These are phyloP conservation scores for Pouteria campechiana DNA, from an alignment of 179 eudicot genomes.

Conservation along the genomic window DNA sequence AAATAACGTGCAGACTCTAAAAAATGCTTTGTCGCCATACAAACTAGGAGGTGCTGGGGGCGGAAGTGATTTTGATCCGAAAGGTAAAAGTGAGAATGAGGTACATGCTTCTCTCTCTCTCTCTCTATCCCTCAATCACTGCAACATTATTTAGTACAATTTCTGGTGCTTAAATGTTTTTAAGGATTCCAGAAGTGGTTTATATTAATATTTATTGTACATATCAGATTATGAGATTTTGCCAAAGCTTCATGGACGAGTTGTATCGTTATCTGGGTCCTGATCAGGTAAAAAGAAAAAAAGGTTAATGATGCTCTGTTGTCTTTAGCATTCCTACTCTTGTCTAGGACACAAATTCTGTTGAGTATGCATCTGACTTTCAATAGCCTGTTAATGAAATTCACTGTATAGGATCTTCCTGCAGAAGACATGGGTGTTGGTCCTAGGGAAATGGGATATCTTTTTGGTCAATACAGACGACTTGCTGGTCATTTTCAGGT, in stretches of 20 bases:
- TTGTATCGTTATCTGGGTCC: slow-evolving; percentile 86
- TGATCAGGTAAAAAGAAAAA: slow-evolving; percentile 55
- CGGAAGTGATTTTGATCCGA: slow-evolving; percentile 99
- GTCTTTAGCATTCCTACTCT: not conserved
- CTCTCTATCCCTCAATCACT: not conserved
- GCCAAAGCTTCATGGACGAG: slow-evolving; percentile 97
- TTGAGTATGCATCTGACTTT: not conserved
- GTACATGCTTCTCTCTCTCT: slow-evolving; percentile 20
- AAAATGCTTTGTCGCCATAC: slow-evolving; percentile 91
- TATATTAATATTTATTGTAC: no score
- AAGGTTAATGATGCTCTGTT: not conserved
- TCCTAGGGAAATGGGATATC: slow-evolving; percentile 92
- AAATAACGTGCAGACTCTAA: slow-evolving; percentile 78
- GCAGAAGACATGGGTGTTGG: slow-evolving; percentile 99
- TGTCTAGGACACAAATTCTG: no score
- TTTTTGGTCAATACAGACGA: slow-evolving; percentile 93
- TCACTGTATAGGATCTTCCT: slow-evolving; percentile 97
- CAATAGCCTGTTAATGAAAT: no score
- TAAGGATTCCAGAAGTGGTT: no score
- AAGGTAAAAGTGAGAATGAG: slow-evolving; percentile 93
- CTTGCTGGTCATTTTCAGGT: slow-evolving; percentile 97
- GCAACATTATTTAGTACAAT: not conserved
- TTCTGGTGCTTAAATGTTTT: no score
- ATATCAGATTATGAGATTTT: slow-evolving; percentile 82
- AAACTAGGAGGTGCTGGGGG: slow-evolving; percentile 97